Evolutionary conservation across 441 rosid genomes (phyloP), one percentile per base, ranked within the genome.

Genomic region (Melastoma candidum): DNA sequence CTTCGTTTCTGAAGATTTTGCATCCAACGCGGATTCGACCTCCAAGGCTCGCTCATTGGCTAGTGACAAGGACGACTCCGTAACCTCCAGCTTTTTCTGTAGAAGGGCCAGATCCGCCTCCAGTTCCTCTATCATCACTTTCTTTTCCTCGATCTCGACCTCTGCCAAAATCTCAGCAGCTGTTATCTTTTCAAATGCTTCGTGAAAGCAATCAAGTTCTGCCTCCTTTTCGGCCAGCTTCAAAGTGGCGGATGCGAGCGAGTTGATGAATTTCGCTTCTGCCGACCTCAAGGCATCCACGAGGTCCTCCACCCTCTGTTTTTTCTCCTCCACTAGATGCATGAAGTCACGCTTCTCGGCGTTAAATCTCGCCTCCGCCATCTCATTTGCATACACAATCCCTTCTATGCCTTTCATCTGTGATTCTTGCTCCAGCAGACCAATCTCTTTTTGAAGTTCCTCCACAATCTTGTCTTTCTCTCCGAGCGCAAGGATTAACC

Each of bases 111-210:
- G 72, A 55, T 82, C 86, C 48, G 66, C 74, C 60, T 87, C 94
- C 60, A 85, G 67, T 72, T 83, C 90, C 26, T 1, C 46, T 49
- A 87, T 75, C 85, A 82, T 76, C 75, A 82, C 25, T 60, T 71
- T 85, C 61, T 80, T 83, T 75, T 73, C 87, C 69, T 85, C 88
- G 11, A 80, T 67, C 66, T 87, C 95, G 25, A 83, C 69, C 57
- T 74, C 70, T 0, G 76, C 75, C 58, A 87, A 67, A 64, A 82
- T 74, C 73, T 81, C 76, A 14, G 76, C 77, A 26, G 79, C 74
- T 36, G 83, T 62, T 25, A 87, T 74, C 67, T 76, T 82, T 60
- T 83, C 90, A 87, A 83, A 80, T 24, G 86, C 82, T 68, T 84
- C 75, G 26, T 61, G 59, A 64, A 78, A 64, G 58, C 74, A 44